phyloP scores from a whole-genome alignment of 2,329 filamentous ascomycete genomes.

The Diplocarpon rosae region DNA sequence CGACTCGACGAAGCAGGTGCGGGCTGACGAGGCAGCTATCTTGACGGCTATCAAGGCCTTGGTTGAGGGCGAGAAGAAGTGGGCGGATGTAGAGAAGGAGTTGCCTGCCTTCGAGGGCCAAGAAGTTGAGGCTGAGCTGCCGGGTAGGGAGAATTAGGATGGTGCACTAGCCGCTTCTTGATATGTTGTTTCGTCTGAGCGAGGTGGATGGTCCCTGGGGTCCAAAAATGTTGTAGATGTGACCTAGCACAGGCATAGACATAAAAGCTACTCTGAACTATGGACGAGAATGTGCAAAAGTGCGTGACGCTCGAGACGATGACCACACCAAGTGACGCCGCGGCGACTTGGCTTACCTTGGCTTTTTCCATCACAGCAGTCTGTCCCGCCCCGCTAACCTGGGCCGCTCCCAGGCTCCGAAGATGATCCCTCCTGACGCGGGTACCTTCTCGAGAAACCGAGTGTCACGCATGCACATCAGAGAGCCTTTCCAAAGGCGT shows the following conservation, averaged over 20 bases:
- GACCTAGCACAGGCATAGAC: conserved; percentile 1
- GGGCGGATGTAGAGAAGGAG: conserved; percentile 61
- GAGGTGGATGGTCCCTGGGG: not conserved
- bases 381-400: too few species aligned
- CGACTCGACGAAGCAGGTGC: conserved; percentile 84
- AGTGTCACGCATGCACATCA: too few species aligned
- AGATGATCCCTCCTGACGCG: too few species aligned
- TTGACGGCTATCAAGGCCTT: conserved; percentile 52
- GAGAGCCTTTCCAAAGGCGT: too few species aligned
- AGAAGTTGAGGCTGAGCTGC: conserved; percentile 33
- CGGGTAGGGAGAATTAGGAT: conserved; percentile 9
- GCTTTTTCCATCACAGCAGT: not conserved
- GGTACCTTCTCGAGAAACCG: too few species aligned
- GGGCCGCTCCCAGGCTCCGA: too few species aligned
- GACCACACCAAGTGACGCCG: not conserved
- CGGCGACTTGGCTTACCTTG: not conserved
- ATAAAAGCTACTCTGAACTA: conserved; percentile 1
- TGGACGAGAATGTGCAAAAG: not conserved
- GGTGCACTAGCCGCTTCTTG: not conserved
- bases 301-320: not conserved
- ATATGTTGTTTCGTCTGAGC: not conserved
- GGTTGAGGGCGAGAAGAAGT: conserved; percentile 41
- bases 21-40: conserved; percentile 71
- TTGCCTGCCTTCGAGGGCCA: conserved; percentile 80
- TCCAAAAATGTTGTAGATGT: conserved; percentile 1